phyloP scores from a whole-genome alignment of 805 yeast species.

The Sugiyamaella mastotermitis region DNA sequence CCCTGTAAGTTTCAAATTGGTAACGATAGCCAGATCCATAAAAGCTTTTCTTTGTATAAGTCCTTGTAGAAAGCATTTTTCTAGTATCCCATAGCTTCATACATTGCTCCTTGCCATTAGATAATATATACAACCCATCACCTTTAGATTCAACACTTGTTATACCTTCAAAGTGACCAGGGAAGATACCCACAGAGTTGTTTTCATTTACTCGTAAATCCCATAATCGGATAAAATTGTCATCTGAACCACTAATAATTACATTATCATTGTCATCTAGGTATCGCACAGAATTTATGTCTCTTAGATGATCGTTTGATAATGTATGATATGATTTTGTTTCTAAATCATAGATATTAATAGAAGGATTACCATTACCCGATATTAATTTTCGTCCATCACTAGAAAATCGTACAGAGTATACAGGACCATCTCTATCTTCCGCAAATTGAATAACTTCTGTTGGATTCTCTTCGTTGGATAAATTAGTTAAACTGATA shows the following conservation, averaged over 20 bases:
- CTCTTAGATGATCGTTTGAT: constrained; percentile 8
- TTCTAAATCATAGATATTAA: constrained; percentile 22
- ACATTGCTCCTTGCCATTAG: constrained; percentile 28
- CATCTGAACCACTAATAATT: constrained; percentile 46
- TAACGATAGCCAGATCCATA: constrained; percentile 20
- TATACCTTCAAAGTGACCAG: constrained; percentile 29
- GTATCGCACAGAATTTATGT: constrained; percentile 26
- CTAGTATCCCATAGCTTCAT: constrained; percentile 30
- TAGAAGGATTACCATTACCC: constrained; percentile 19
- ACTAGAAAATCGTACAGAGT: constrained; percentile 22
- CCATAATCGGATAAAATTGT: constrained; percentile 46
- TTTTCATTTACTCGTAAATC: constrained; percentile 27
- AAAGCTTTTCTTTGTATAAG: neutral
- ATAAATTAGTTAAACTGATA: constrained; percentile 18
- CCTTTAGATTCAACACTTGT: constrained; percentile 24
- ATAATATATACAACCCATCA: constrained; percentile 24
- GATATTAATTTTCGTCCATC: constrained; percentile 22
- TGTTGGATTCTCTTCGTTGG: constrained; percentile 4
- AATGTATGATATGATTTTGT: constrained; percentile 17
- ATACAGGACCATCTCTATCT: constrained; percentile 7
- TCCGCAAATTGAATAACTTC: neutral
- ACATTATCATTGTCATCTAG: constrained; percentile 30
- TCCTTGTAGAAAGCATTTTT: constrained; percentile 14
- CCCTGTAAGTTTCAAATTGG: constrained; percentile 19
- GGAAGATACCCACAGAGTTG: constrained; percentile 22